Evolutionary conservation across 495 filamentous ascomycete species (phyloP), one percentile per base, ranked within the genome.

Genomic region (Bacidia gigantensis): DNA sequence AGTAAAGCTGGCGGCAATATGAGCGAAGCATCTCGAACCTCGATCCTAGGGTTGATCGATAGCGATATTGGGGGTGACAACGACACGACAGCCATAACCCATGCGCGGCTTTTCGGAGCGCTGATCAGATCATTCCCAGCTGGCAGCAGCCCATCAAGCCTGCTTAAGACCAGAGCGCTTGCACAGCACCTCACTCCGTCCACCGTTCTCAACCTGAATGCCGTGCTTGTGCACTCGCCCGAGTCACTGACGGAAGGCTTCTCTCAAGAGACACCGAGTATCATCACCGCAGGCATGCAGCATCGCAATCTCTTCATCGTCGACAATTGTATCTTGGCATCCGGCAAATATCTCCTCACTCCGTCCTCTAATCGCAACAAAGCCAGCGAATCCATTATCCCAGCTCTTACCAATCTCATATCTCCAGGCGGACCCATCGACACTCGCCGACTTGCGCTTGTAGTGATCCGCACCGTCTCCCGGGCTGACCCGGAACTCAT

Each of bases 1-100:
- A 89, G 87, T 67, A 96, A 95, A 68, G 89, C 89, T 10, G 92
- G 93, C 24, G 69, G 69, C 20, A 96, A 90, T 64, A 98, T 97
- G 92, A 87, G 86, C 58, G 92, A 96, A 58, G 73, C 76, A 45
- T 95, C 90, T 26, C 80, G 88, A 49, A 74, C 75, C 53, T 79
- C 88, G 1, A 84, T 97, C 3, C 72, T 97, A 3, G 78, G 77
- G 11, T 72, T 98, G 25, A 94, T 97, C 55, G 92, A 97, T 63
- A 81, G 80, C 55, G 87, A 92, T 55, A 69, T 74, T 12, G 84
- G 86, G 54, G 83, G 85, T 53, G 72, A 76, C 50, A 86, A 88
- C 62, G 39, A 63, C 50, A 51, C 73, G 26, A 89, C 94, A 74
- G 77, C 80, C 14, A 88, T 95, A 47, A 95, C 89, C 17, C 83